Base-by-base conservation (phyloP, 306 rosid species). In the Parietaria judaica region DNA sequence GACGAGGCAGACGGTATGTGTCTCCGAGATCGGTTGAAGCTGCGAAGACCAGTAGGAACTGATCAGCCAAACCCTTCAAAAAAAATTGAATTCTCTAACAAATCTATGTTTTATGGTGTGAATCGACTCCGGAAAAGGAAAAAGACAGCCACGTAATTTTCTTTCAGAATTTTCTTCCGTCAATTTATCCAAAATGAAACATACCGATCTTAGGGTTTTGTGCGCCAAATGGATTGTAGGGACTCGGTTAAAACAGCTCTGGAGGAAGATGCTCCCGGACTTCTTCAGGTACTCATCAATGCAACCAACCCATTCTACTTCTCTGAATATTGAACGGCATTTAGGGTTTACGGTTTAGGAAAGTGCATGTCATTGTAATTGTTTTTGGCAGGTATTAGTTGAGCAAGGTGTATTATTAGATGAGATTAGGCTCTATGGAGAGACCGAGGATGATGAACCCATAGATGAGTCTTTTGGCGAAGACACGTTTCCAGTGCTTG, bases 231-330 rank as follows among this genome's bases (percentile, higher is more conserved):
- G 45, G 13, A 63, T 74, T 86, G 75, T 83, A 91, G 97, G 72
- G 88, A 87, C 76, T 87, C 95, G 9, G 60, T 87, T 80, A 69
- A 87, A 79, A 77, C 87, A 48, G 96, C 95, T 17, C 70, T 91
- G 47, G 95, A 87, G 75, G 97, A 91, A 76, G 97, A 87, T 81
- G 97, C 92, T 65, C 97, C 97, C 58, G 97, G 97, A 66, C 97
- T 91, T 14, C 75, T 91, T 73, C 82, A 83, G 96, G 97, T 87
- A 77, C 49, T 64, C 59, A 57, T 39, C 61, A 70, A 76, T 65
- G n/a, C n/a, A n/a, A n/a, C 43, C 52, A 69, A 47, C 44, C 56
- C 58, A 60, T 82, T 63, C 66, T 55, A 60, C 66, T 53, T 49
- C 49, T 70, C 47, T 56, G 60, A 70, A 66, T 36, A 68, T 64